Conservation (phyloP, 1,284 basidiomycete species). For the Boletellus sp. region DNA sequence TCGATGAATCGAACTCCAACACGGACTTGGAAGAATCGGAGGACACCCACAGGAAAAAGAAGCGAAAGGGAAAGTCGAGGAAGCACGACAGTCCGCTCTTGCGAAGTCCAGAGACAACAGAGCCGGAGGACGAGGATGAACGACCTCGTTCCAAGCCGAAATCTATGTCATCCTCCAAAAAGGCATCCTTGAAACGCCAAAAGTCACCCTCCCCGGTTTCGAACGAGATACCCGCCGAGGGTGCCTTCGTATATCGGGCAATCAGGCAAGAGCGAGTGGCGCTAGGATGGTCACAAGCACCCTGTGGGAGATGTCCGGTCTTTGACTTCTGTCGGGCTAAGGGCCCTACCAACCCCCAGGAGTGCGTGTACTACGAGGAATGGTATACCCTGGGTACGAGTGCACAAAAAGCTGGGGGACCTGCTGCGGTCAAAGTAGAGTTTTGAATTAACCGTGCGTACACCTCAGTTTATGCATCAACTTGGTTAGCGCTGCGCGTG, state of each 20-base stretch:
- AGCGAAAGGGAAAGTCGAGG: constrained; percentile 29
- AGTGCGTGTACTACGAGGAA: constrained; percentile 48
- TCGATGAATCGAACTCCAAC: constrained; percentile 7
- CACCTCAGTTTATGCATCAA: not conserved
- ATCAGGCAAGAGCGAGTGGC: constrained; percentile 40
- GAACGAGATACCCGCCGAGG: constrained; percentile 19
- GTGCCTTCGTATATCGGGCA: constrained; percentile 45
- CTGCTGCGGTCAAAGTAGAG: constrained; percentile 19
- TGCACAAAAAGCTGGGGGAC: constrained; percentile 11
- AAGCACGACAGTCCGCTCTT: constrained; percentile 16
- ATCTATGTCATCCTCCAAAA: constrained; percentile 23
- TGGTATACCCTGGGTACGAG: constrained; percentile 38
- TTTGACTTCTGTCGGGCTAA: constrained; percentile 49
- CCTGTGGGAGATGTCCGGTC: constrained; percentile 51
- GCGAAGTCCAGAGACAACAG: constrained; percentile 14
- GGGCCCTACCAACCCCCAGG: constrained; percentile 53
- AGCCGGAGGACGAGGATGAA: constrained; percentile 16
- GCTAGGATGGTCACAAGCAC: constrained; percentile 48
- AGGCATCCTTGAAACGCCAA: constrained; percentile 17
- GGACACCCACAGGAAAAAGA: constrained; percentile 16
- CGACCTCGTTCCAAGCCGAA: constrained; percentile 20
- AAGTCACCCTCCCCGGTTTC: constrained; percentile 18
- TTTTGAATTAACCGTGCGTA: constrained; percentile 11
- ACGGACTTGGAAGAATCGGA: constrained; percentile 12
- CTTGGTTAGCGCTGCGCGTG: too few species aligned